phyloP scores from a whole-genome alignment of 345 rosid species.

The Camelina laxa region DNA sequence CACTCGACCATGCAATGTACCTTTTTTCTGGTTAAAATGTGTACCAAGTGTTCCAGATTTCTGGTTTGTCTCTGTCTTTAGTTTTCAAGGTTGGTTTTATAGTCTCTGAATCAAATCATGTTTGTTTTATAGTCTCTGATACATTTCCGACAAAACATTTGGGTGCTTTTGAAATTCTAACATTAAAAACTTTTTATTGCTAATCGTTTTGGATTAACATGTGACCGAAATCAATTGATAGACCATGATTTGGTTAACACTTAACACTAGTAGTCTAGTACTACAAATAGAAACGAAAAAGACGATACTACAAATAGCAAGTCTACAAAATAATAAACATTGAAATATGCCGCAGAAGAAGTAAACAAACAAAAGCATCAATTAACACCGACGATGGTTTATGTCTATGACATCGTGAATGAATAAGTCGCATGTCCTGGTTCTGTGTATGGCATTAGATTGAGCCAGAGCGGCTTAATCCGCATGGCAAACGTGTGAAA shows the following conservation, averaged over 20 bases:
- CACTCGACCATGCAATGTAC: background rate
- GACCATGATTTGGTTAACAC: background rate
- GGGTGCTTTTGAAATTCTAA: background rate
- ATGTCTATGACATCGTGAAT: too few species aligned
- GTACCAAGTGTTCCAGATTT: background rate
- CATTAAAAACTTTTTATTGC: background rate
- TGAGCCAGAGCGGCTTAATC: background rate
- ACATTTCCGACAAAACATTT: too few species aligned
- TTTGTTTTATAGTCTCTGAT: background rate
- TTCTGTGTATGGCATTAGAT: too few species aligned
- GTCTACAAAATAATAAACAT: too few species aligned
- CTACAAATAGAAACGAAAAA: background rate
- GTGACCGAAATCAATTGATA: background rate
- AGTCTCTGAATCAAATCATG: background rate
- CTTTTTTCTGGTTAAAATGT: constrained; percentile 3
- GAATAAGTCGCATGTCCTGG: too few species aligned
- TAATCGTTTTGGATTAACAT: background rate
- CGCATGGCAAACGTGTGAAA: too few species aligned
- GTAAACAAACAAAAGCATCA: too few species aligned
- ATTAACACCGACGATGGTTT: too few species aligned
- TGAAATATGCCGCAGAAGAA: too few species aligned
- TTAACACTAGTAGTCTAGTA: too few species aligned
- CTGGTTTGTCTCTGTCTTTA: background rate
- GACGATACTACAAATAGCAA: too few species aligned
- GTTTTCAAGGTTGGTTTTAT: background rate